phyloP scores from a whole-genome alignment of 2,329 filamentous ascomycete species.

The Epichloe hybrida region DNA sequence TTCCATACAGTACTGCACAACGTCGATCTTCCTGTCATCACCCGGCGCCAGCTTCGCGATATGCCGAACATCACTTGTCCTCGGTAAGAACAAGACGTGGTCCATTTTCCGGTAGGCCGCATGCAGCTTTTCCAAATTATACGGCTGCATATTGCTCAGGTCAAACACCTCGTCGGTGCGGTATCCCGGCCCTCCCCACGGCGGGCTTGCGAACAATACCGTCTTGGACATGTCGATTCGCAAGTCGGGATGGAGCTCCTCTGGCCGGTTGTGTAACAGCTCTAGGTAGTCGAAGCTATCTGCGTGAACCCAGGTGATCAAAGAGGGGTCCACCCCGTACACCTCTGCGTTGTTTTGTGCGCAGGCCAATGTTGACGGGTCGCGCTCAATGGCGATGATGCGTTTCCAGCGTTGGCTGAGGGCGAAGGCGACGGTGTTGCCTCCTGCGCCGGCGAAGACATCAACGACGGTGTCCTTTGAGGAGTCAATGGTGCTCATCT shows the following conservation, averaged over 20 bases:
- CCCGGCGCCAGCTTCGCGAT: slow-evolving; percentile 44
- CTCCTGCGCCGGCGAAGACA: slow-evolving; percentile 81
- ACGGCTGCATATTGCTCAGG: slow-evolving; percentile 76
- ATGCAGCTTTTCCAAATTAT: slow-evolving; percentile 53
- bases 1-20: slow-evolving; percentile 83
- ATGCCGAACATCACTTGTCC: slow-evolving; percentile 72
- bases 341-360: slow-evolving; percentile 83
- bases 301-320: slow-evolving; percentile 74
- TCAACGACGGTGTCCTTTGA: slow-evolving; percentile 62
- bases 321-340: slow-evolving; percentile 58
- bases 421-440: slow-evolving; percentile 92
- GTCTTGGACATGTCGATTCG: slow-evolving; percentile 28
- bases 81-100: slow-evolving; percentile 68
- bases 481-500: slow-evolving; percentile 46
- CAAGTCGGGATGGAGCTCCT: slow-evolving; percentile 24
- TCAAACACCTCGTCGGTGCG: slow-evolving; percentile 60
- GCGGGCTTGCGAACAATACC: slow-evolving; percentile 43
- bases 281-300: slow-evolving; percentile 70
- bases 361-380: slow-evolving; percentile 68
- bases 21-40: slow-evolving; percentile 45
- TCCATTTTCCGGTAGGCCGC: slow-evolving; percentile 45
- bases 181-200: slow-evolving; percentile 47
- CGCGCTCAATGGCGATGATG: slow-evolving; percentile 80
- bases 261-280: slow-evolving; percentile 23
- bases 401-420: slow-evolving; percentile 64